These are phyloP conservation scores for Trichaptum fuscoviolaceum DNA, from an alignment of 768 basidiomycete genomes.

Conservation along the genomic window DNA sequence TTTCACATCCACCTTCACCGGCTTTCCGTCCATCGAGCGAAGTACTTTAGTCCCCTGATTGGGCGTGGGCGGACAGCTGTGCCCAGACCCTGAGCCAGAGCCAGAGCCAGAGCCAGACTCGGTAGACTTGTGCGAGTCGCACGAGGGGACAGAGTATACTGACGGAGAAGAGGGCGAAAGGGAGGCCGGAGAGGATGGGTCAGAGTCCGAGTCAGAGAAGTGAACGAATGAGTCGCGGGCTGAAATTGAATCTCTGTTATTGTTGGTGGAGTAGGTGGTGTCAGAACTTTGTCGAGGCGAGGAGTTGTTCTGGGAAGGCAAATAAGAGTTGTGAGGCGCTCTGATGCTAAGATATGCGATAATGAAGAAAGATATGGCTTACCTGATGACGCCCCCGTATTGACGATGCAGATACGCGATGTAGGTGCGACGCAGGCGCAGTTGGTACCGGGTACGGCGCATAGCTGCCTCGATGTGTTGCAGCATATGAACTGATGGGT, in stretches of 20 bases:
- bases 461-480: not conserved
- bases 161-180: not conserved
- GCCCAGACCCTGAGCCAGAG: not conserved
- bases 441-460: not conserved
- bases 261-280: not conserved
- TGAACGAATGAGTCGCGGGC: not conserved
- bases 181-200: not conserved
- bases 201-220: not conserved
- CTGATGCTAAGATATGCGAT: not conserved
- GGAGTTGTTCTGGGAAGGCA: not conserved
- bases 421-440: not conserved
- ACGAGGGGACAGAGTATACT: not conserved
- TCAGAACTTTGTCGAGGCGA: not conserved
- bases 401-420: not conserved
- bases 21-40: not conserved
- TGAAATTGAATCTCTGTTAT: not conserved
- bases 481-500: not conserved
- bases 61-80: not conserved
- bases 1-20: not conserved
- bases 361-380: not conserved
- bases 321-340: not conserved
- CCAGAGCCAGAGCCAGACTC: not conserved
- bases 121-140: not conserved
- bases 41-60: not conserved
- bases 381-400: not conserved